Evolutionary conservation across 257 asterid genomes (phyloP), one percentile per base, ranked within the genome.

Genomic region (Haberlea rhodopensis): DNA sequence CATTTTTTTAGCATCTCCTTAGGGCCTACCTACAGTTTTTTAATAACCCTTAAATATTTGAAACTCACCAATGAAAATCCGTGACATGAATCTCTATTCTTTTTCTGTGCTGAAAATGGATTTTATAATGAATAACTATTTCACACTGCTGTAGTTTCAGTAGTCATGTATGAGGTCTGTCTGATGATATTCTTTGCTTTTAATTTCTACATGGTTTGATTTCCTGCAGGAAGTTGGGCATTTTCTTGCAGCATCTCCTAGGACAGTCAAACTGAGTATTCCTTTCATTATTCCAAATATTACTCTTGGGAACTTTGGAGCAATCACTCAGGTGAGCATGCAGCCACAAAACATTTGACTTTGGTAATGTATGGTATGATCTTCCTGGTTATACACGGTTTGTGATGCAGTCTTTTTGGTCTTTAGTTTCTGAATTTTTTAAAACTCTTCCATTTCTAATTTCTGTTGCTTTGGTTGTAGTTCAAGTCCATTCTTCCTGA

Each of bases 401-500:
- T 65, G 21, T 45, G 4, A 11, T 51, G 54, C 28, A 74, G 9
- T 19, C 43, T 57, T 31, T n/a, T 51, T 52, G 27, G 65, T n/a
- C n/a, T n/a, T n/a, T n/a, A n/a, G n/a, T n/a, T n/a, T 22, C 56
- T 65, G 8, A 53, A 29, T n/a, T 69, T 20, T 59, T 26, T 8
- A 24, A 59, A 26, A 63, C 23, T 15, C 63, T 57, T 52, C 45
- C 57, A 13, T 65, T 18, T 49, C 34, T 60, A 18, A 24, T 21
- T 59, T 53, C 27, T 61, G 48, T 22, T 55, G 9, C 71, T 78
- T 69, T 67, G 6, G 72, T 74, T 77, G 83, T 75, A 92, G 99
- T 90, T 94, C 87, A 94, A 87, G 78, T 94, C 99, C 23, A 90
- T 94, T 80, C 96, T 94, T 57, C 99, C 95, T 28, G 96, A 94